Conservation (phyloP, 1,284 basidiomycete genomes). For the Volvariella volvacea region DNA sequence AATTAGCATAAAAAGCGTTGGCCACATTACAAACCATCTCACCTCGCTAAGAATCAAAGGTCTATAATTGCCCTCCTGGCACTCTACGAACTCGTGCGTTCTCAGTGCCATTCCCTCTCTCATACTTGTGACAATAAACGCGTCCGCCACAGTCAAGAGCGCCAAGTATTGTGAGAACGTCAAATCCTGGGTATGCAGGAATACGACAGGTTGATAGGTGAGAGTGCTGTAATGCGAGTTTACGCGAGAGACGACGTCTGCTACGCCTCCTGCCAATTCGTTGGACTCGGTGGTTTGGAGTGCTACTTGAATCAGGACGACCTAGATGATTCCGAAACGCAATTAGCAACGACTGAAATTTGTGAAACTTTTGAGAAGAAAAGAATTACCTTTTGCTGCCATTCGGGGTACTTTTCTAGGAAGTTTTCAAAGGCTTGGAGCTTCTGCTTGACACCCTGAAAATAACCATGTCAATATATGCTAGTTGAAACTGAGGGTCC, state of each 20-base stretch:
- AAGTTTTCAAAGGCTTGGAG: constrained; percentile 81
- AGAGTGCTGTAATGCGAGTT: constrained; percentile 79
- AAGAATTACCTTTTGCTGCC: constrained; percentile 58
- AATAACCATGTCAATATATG: background rate
- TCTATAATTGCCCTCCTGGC: constrained; percentile 61
- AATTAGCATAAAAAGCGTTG: too few species aligned
- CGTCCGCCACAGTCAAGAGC: constrained; percentile 76
- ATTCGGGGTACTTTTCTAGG: constrained; percentile 72
- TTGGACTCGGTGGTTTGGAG: constrained; percentile 78
- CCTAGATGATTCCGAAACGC: too few species aligned
- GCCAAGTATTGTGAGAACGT: constrained; percentile 86
- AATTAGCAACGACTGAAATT: too few species aligned
- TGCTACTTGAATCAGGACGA: constrained; percentile 83
- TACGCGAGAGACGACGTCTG: constrained; percentile 75
- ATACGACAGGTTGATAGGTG: constrained; percentile 85
- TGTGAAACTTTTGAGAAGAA: background rate
- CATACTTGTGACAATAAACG: constrained; percentile 80
- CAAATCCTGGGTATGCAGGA: constrained; percentile 82
- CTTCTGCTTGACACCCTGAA: constrained; percentile 73
- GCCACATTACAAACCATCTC: constrained; percentile 12
- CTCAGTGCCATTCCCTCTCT: constrained; percentile 85
- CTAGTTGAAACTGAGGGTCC: background rate
- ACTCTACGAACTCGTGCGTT: constrained; percentile 82
- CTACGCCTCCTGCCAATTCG: constrained; percentile 67
- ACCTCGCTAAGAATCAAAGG: constrained; percentile 77